phyloP scores from a whole-genome alignment of 345 rosid genomes.

The Chamaenerion angustifolium region DNA sequence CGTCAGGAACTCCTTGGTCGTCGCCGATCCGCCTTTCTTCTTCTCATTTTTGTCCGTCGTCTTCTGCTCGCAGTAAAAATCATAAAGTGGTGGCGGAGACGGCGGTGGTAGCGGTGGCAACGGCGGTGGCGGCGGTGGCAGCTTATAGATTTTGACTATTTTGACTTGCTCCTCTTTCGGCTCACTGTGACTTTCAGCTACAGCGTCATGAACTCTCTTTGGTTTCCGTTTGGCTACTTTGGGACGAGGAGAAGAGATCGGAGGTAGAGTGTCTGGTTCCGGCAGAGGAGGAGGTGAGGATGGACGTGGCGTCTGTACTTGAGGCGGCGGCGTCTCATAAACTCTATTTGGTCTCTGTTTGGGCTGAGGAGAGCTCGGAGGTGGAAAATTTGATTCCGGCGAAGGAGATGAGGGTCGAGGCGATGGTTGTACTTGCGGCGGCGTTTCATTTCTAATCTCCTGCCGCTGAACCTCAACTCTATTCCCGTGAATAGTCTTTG shows the following conservation, averaged over 20 bases:
- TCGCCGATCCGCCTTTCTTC: slow-evolving; percentile 33
- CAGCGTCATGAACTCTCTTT: slow-evolving; percentile 3
- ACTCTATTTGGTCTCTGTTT: background rate
- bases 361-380: no score
- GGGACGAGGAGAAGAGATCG: background rate
- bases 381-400: no score
- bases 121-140: slow-evolving; percentile 8
- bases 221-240: slow-evolving; percentile 2
- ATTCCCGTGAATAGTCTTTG: background rate
- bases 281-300: slow-evolving; percentile 7
- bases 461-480: background rate
- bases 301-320: slow-evolving; percentile 3
- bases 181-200: background rate
- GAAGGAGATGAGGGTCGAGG: no score
- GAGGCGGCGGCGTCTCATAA: slow-evolving; percentile 6
- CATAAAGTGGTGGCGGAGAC: slow-evolving; percentile 12
- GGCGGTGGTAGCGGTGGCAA: slow-evolving; percentile 11
- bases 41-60: slow-evolving; percentile 24
- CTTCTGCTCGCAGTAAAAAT: slow-evolving; percentile 8
- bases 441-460: background rate
- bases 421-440: no score
- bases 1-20: slow-evolving; percentile 43
- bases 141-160: background rate
- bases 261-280: background rate
- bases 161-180: background rate